Conservation (phyloP, 305 asterid species). For the Fraxinus angustifolia region DNA sequence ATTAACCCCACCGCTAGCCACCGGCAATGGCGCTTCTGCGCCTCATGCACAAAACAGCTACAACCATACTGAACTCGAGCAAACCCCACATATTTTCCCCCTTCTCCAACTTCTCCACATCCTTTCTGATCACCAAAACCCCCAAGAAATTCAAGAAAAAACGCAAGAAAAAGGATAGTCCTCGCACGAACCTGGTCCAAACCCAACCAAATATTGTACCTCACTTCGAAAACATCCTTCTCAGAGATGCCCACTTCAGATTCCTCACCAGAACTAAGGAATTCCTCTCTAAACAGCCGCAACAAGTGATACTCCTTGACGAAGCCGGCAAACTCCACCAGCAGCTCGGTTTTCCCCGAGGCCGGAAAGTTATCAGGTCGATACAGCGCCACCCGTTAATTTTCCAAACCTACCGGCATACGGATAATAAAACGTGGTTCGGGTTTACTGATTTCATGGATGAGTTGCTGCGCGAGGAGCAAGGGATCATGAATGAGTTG, state of each 20-base stretch:
- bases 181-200: constrained; percentile 68
- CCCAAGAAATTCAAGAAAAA: constrained; percentile 75
- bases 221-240: constrained; percentile 59
- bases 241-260: constrained; percentile 56
- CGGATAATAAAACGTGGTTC: constrained; percentile 70
- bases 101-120: constrained; percentile 59
- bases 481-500: constrained; percentile 32
- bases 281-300: constrained; percentile 67
- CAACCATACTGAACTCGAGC: constrained; percentile 24
- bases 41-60: constrained; percentile 26
- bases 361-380: constrained; percentile 58
- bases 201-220: constrained; percentile 54
- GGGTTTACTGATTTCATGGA: constrained; percentile 78
- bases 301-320: constrained; percentile 65
- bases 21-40: constrained; percentile 35
- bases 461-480: constrained; percentile 42
- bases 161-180: constrained; percentile 62
- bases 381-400: constrained; percentile 66
- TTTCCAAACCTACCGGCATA: constrained; percentile 62
- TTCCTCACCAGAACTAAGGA: constrained; percentile 69
- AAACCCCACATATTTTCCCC: constrained; percentile 19
- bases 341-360: constrained; percentile 87
- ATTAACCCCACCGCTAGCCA: not conserved
- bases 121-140: constrained; percentile 76
- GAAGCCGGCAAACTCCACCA: constrained; percentile 79